Evolutionary conservation across 176 grass and related monocot genomes (phyloP).

Genomic region (Rhynchospora tenuis): DNA sequence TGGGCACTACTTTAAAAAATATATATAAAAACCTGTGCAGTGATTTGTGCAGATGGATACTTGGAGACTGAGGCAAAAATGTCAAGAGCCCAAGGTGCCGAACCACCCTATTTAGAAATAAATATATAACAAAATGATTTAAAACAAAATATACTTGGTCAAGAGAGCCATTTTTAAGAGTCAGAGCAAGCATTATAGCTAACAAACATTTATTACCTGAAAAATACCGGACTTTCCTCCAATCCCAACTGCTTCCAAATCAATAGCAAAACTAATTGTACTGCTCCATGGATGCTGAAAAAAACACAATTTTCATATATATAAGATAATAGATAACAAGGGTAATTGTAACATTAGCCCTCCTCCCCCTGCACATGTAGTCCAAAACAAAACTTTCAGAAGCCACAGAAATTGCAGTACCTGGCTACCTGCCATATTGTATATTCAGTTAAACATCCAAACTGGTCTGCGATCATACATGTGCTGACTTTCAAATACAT

Average conservation of each 20-base stretch:
- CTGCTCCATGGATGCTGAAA: constrained; percentile 81
- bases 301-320: constrained; percentile 7
- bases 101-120: constrained; percentile 45
- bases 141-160: constrained; percentile 1
- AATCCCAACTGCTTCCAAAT: constrained; percentile 96
- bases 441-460: not conserved
- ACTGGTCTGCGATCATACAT: not conserved
- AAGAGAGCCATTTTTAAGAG: constrained; percentile 11
- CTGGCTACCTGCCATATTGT: no score
- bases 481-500: not conserved
- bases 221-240: constrained; percentile 85
- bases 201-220: constrained; percentile 40
- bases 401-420: no score
- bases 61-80: constrained; percentile 81
- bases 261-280: constrained; percentile 61
- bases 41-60: constrained; percentile 82
- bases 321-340: not conserved
- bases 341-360: not conserved
- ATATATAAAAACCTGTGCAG: constrained; percentile 61
- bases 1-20: not conserved
- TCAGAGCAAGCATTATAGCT: constrained; percentile 3
- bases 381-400: not conserved
- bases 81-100: constrained; percentile 74
- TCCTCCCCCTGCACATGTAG: not conserved
- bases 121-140: constrained; percentile 21